These are phyloP conservation scores for Prunus mongolica DNA, from an alignment of 306 rosid genomes.

Conservation along the genomic window DNA sequence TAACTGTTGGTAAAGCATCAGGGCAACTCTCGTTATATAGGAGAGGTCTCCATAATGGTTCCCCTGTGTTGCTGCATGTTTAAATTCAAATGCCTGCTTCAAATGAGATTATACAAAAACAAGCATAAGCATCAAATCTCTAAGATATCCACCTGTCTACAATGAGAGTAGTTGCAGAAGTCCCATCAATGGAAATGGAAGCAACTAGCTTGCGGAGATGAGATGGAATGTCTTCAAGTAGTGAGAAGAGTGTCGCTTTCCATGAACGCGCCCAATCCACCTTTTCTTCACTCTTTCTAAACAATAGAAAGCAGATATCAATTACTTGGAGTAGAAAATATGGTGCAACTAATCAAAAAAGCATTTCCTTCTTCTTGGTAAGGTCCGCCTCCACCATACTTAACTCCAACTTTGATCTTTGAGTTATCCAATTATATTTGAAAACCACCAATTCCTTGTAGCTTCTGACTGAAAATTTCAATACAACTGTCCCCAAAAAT, in stretches of 20 bases:
- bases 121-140: slow-evolving; percentile 10
- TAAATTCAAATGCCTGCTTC: slow-evolving; percentile 30
- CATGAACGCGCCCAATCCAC: slow-evolving; percentile 70
- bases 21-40: slow-evolving; percentile 79
- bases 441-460: background rate
- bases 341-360: background rate
- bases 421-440: background rate
- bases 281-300: slow-evolving; percentile 76
- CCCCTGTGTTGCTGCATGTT: slow-evolving; percentile 65
- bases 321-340: slow-evolving; percentile 3
- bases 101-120: background rate
- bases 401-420: background rate
- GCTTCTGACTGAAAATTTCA: background rate
- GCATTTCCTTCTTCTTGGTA: background rate
- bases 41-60: slow-evolving; percentile 67
- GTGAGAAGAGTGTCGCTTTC: slow-evolving; percentile 67
- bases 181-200: slow-evolving; percentile 85
- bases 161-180: slow-evolving; percentile 90
- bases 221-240: slow-evolving; percentile 69
- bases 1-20: slow-evolving; percentile 70
- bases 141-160: slow-evolving; percentile 55
- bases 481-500: background rate
- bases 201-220: slow-evolving; percentile 48
- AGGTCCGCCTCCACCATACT: background rate
- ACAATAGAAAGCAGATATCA: slow-evolving; percentile 43